phyloP scores from a whole-genome alignment of 345 rosid species.

The Populus nigra region DNA sequence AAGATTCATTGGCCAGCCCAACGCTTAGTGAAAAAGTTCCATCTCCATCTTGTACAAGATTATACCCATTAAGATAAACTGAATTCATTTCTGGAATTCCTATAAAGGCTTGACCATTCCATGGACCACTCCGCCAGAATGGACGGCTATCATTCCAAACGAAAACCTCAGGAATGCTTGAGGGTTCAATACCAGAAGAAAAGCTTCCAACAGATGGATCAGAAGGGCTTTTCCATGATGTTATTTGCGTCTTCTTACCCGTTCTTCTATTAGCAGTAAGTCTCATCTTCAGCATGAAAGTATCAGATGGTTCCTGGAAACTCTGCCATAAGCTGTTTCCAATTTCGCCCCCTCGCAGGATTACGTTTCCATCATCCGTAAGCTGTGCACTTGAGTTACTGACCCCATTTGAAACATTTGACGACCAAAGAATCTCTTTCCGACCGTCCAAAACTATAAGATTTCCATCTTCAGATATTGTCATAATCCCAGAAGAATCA shows the following conservation, averaged over 20 bases:
- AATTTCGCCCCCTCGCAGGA: conserved; percentile 24
- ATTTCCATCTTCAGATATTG: conserved; percentile 33
- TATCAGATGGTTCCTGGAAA: conserved; percentile 39
- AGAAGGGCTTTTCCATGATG: conserved; percentile 47
- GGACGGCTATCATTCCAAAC: conserved; percentile 43
- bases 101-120: conserved; percentile 48
- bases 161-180: conserved; percentile 30
- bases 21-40: conserved; percentile 23
- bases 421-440: conserved; percentile 48
- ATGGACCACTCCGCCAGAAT: conserved; percentile 54
- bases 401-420: conserved; percentile 28
- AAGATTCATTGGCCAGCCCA: neutral
- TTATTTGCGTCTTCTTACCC: conserved; percentile 25
- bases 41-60: conserved; percentile 16
- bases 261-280: conserved; percentile 28
- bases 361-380: conserved; percentile 49
- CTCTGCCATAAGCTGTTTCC: conserved; percentile 54
- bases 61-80: conserved; percentile 30
- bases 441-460: conserved; percentile 37
- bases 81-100: conserved; percentile 35
- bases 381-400: conserved; percentile 37
- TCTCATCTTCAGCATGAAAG: conserved; percentile 38
- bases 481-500: conserved; percentile 37
- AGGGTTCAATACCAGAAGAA: conserved; percentile 31
- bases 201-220: conserved; percentile 59